Base-by-base conservation (phyloP, 1,284 basidiomycete species). In the Moesziomyces sp. region DNA sequence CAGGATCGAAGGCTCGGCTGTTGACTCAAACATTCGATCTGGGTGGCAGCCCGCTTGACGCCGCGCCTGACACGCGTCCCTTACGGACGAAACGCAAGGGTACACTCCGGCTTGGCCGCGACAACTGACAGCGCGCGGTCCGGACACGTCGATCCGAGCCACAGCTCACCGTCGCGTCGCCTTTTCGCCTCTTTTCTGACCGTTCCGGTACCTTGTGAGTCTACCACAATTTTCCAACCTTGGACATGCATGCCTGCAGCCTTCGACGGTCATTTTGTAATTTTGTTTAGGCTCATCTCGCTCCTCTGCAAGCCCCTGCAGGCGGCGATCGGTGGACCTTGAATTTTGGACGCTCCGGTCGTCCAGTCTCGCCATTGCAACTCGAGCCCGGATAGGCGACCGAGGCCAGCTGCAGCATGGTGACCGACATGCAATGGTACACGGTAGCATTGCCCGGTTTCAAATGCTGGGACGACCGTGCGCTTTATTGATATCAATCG, bases 1-100 rank as follows among this genome's bases (percentile, higher is more conserved):
- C 56, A 59, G 28, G 66, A 69, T 69, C 66, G 66, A 52, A 52
- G 13, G 24, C 54, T 67, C 58, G 64, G 58, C 46, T 55, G 46
- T 45, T 3, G n/a, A 34, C 28, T 26, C 23, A 8, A 34, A 34
- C 30, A 34, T 34, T 34, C 30, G 30, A 34, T 34, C 10, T 34
- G 30, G 30, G 6, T 11, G 16, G 38, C 14, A 2, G 38, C 38
- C 38, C 38, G 38, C 38, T 40, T 40, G 38, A 40, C 38, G 38
- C 16, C 38, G 38, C 38, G 38, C 38, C 3, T 18, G 14, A 40
- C 38, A 40, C 38, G 38, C 16, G 30, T 34, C 30, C 10, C 30
- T 34, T 7, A 28, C 26, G 26, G 26, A 28, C 26, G 26, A 28
- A 28, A 28, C 6, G 35, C 35, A 13, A 35, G 35, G 35, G 35